Base-by-base conservation (phyloP, 352 stramenopile genomes). In the Phytophthora europaea region DNA sequence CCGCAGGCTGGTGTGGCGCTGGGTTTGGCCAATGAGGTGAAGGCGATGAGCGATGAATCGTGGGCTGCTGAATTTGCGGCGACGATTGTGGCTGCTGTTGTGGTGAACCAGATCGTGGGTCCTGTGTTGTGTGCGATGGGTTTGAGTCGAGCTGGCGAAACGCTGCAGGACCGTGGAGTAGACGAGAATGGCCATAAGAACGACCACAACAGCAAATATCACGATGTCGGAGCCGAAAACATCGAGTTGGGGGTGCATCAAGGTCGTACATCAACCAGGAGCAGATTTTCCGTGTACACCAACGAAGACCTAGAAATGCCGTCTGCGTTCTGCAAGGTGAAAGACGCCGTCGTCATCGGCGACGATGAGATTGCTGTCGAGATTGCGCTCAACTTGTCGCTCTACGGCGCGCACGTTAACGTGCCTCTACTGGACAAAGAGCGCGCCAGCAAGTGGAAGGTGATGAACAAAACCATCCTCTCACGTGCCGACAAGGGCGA, bases 21-120 rank as follows among this genome's bases (percentile, higher is more conserved):
- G 8, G 85, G 85, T 36, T 59, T 92, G n/a, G 85, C 85, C 1
- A 88, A 80, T 54, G 85, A 92, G 63, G 72, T 92, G n/a, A 74
- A 88, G 61, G 65, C 65, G 3, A 77, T 92, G 63, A 90, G 80
- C n/a, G 58, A 69, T 0, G 85, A 90, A 34, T 53, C 81, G 0
- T 92, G 85, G 85, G 85, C 83, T 1, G 66, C 81, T 6, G 80
- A 91, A 54, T 92, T 90, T 34, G 52, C 83, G 23, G 74, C 85
- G 7, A 92, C 85, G 12, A 92, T 92, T 63, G 78, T 92, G 26
- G 81, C 83, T 5, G 85, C 85, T 6, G 78, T 92, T 34, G 83
- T 92, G 55, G 78, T 92, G 43, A 91, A 90, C 69, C 85, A 92
- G 60, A 89, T 92, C 62, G 76, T 92, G 47, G 85, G 83, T 9